phyloP scores from a whole-genome alignment of 1,284 basidiomycete species.

The Apiotrichum brassicae region DNA sequence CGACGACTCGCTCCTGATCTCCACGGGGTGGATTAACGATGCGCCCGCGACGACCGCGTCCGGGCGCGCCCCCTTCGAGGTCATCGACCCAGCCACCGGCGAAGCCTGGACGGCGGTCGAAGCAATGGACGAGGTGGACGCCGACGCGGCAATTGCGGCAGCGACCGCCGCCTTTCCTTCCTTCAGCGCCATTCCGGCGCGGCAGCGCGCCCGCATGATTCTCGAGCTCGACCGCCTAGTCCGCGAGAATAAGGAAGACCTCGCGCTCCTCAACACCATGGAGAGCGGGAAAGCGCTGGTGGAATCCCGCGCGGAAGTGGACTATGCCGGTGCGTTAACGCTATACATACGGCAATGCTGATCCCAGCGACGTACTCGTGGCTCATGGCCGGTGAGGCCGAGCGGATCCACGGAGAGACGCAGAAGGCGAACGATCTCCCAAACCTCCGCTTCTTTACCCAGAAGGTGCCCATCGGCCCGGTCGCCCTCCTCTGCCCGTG shows the following conservation, averaged over 20 bases:
- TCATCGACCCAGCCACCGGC: constrained; percentile 16
- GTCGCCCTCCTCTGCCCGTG: constrained; percentile 33
- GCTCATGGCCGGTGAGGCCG: constrained; percentile 59
- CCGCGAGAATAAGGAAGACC: constrained; percentile 22
- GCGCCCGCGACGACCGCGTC: background rate
- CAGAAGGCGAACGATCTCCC: constrained; percentile 19
- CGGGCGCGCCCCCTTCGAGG: constrained; percentile 10
- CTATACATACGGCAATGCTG: no score
- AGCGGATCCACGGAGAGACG: constrained; percentile 62
- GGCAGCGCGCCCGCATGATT: constrained; percentile 19
- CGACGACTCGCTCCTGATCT: constrained; percentile 13
- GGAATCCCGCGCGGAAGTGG: constrained; percentile 70
- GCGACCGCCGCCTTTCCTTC: constrained; percentile 17
- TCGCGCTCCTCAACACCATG: constrained; percentile 18
- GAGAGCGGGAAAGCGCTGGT: constrained; percentile 81
- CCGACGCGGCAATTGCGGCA: constrained; percentile 17
- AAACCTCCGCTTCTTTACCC: constrained; percentile 19
- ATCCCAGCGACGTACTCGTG: constrained; percentile 17
- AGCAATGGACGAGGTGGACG: constrained; percentile 15
- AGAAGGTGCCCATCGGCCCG: constrained; percentile 63
- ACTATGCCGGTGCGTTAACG: constrained; percentile 49
- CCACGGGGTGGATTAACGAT: constrained; percentile 19
- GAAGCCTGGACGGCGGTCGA: constrained; percentile 12
- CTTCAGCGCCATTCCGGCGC: constrained; percentile 7
- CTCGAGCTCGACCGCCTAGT: constrained; percentile 17